These are phyloP conservation scores for Myrmaecium sp. DNA, from an alignment of 2,329 filamentous ascomycete species.

Conservation along the genomic window DNA sequence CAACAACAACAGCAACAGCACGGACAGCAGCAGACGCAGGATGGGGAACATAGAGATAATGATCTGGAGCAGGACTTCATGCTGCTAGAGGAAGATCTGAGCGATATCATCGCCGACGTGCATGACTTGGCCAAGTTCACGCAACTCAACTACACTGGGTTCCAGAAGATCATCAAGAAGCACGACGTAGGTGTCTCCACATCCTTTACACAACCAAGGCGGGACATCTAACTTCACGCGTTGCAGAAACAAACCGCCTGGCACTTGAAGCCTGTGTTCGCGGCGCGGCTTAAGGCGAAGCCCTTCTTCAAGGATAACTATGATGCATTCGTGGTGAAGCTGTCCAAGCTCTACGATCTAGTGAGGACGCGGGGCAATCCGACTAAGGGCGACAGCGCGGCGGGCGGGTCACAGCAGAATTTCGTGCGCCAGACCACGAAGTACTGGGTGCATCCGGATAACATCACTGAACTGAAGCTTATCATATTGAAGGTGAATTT, in stretches of 20 bases:
- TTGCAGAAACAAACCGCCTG: slow-evolving; percentile 78
- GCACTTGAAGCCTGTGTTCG: slow-evolving; percentile 92
- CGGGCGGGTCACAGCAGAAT: slow-evolving; percentile 82
- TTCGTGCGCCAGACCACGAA: slow-evolving; percentile 97
- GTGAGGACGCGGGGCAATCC: slow-evolving; percentile 88
- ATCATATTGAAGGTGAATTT: slow-evolving; percentile 65
- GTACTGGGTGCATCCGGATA: slow-evolving; percentile 98
- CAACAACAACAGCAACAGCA: slow-evolving; percentile 32
- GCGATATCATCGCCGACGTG: slow-evolving; percentile 95
- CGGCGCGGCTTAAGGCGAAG: slow-evolving; percentile 81
- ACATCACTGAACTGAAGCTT: slow-evolving; percentile 94
- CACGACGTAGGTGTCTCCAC: slow-evolving; percentile 54
- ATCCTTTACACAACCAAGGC: not conserved
- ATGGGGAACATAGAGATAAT: slow-evolving; percentile 57
- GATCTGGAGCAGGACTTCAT: slow-evolving; percentile 77
- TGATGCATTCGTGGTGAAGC: slow-evolving; percentile 83
- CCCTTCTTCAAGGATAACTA: slow-evolving; percentile 99
- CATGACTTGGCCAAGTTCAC: slow-evolving; percentile 97
- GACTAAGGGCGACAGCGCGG: slow-evolving; percentile 76
- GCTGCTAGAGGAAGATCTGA: slow-evolving; percentile 82
- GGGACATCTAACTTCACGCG: slow-evolving; percentile 7
- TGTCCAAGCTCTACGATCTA: slow-evolving; percentile 88
- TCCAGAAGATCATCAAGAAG: slow-evolving; percentile 99
- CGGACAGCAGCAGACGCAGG: slow-evolving; percentile 83
- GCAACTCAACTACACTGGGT: slow-evolving; percentile 95